phyloP scores from a whole-genome alignment of 164 flowering plant species.

The Stephania yunnanensis region DNA sequence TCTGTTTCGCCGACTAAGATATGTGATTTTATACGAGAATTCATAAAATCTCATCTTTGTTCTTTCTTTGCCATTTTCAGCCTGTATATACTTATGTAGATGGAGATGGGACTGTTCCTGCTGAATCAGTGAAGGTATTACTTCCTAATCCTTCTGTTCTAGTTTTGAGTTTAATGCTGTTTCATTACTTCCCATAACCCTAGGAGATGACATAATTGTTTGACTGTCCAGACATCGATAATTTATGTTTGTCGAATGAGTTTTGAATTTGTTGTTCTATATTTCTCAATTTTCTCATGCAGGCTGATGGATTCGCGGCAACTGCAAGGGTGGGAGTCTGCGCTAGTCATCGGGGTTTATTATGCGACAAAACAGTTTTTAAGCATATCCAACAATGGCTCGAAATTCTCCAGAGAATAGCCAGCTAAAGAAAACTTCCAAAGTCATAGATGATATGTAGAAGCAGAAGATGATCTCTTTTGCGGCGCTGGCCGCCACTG shows the following conservation, averaged over 20 bases:
- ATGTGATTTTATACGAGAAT: not conserved
- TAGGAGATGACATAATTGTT: not conserved
- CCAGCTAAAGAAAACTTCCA: constrained; percentile 28
- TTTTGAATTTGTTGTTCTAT: not conserved
- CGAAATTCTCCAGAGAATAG: constrained; percentile 28
- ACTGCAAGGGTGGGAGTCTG: constrained; percentile 59
- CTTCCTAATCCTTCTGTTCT: not conserved
- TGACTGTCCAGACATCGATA: not conserved
- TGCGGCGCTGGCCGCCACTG: not conserved
- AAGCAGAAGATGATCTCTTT: not conserved
- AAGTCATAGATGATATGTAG: constrained; percentile 31
- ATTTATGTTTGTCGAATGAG: not conserved
- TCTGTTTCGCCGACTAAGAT: not conserved
- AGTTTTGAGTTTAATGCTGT: not conserved
- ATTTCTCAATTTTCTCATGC: constrained; percentile 1
- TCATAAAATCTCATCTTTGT: not conserved
- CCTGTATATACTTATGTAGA: constrained; percentile 75
- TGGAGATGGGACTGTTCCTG: constrained; percentile 91
- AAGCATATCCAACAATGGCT: constrained; percentile 60
- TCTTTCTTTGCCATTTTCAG: constrained; percentile 29
- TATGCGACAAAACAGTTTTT: constrained; percentile 48
- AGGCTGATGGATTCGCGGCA: constrained; percentile 82
- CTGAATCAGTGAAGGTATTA: constrained; percentile 75
- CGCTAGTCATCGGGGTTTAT: constrained; percentile 59
- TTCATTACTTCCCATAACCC: not conserved